These are phyloP conservation scores for Colletotrichum simmondsii DNA, from an alignment of 2,329 filamentous ascomycete species.

Conservation along the genomic window DNA sequence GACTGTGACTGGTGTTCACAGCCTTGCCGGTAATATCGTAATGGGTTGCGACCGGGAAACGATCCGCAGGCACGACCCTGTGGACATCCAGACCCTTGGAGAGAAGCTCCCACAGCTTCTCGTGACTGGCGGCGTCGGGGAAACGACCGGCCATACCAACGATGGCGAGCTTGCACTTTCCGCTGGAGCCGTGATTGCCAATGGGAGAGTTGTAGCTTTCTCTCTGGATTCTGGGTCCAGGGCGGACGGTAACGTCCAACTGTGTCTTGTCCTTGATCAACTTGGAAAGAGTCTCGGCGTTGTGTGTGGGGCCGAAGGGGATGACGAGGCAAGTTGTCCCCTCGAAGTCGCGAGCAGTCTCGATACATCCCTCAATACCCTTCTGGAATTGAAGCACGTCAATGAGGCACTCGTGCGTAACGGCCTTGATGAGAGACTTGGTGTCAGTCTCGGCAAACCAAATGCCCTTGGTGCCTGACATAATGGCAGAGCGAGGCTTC, in stretches of 20 bases:
- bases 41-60: conserved; percentile 71
- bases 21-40: conserved; percentile 70
- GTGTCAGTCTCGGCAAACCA: conserved; percentile 54
- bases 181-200: conserved; percentile 58
- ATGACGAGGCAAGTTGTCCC: conserved; percentile 57
- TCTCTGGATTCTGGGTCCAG: conserved; percentile 46
- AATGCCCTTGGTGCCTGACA: conserved; percentile 61
- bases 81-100: conserved; percentile 74
- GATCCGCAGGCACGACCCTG: conserved; percentile 64
- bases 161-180: conserved; percentile 80
- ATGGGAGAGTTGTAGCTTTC: conserved; percentile 48
- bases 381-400: conserved; percentile 60
- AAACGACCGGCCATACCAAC: conserved; percentile 69
- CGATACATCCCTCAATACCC: conserved; percentile 58
- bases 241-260: conserved; percentile 54
- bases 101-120: conserved; percentile 64
- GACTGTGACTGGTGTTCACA: conserved; percentile 65
- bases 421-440: conserved; percentile 51
- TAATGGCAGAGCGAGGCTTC: conserved; percentile 58
- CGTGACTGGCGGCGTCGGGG: conserved; percentile 51
- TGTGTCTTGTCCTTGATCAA: conserved; percentile 54
- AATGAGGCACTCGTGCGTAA: conserved; percentile 61
- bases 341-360: conserved; percentile 51
- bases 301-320: conserved; percentile 62
- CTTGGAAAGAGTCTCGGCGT: conserved; percentile 57